Base-by-base conservation (phyloP, 495 filamentous ascomycete species). In the Lophiotrema nucula region DNA sequence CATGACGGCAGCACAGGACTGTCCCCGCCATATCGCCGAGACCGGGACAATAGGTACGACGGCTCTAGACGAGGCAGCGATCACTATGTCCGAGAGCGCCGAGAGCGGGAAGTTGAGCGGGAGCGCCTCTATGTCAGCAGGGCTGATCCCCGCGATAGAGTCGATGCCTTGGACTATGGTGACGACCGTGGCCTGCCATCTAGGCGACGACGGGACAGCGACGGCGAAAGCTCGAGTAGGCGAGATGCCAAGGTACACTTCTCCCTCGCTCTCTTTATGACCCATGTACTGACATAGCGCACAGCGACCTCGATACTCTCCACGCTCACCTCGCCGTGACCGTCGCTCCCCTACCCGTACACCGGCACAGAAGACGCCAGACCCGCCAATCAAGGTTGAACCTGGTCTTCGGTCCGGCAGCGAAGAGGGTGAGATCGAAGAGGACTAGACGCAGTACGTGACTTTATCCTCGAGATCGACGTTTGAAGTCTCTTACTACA, bases 371-470 rank as follows among this genome's bases (percentile, higher is more conserved):
- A 75, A 25, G 4, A 16, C 42, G 10, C 15, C 44, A 4, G 44
- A 47, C 21, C 42, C 53, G 4, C 73, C 39, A 70, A 74, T 39
- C 60, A 75, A 89, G 56, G 87, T 92, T 51, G 53, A 67, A 16
- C 63, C 63, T 11, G 72, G 51, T 15, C 57, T 76, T 53, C 74
- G 74, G 24, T 72, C 73, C 33, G 93, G 95, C 28, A 97, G 93
- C 65, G 93, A 98, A 73, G 93, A 98, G 73, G 93, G 93, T 23
- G 93, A 98, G 76, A 96, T 98, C 63, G 93, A 96, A 69, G 93
- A 97, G 75, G 90, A 95, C 60, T 90, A 79, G 69, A 41, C 31
- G 31, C n/a, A n/a, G n/a, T n/a, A n/a, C n/a, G n/a, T n/a, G n/a
- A n/a, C n/a, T n/a, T n/a, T n/a, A n/a, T n/a, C n/a, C n/a, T n/a